These are phyloP conservation scores for Volvariella surrecta DNA, from an alignment of 1,284 basidiomycete genomes.

Conservation along the genomic window DNA sequence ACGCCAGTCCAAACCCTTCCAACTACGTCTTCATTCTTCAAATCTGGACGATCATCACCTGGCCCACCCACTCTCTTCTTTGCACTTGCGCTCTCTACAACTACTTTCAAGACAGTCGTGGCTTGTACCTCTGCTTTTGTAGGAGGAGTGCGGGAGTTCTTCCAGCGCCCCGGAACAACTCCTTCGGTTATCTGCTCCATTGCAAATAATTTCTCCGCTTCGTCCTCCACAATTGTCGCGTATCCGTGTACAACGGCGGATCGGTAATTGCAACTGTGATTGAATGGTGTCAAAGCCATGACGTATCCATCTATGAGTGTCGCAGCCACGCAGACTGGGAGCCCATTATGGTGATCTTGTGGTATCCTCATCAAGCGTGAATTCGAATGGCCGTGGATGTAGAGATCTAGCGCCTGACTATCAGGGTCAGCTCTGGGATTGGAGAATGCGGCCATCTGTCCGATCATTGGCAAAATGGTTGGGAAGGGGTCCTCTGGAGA, in stretches of 20 bases:
- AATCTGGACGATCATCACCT: constrained; percentile 15
- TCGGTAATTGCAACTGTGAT: constrained; percentile 19
- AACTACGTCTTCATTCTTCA: constrained; percentile 11
- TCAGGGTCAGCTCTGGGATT: constrained; percentile 6
- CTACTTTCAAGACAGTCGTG: constrained; percentile 15
- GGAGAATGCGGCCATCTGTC: constrained; percentile 13
- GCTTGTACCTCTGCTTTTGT: constrained; percentile 15
- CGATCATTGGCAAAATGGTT: constrained; percentile 18
- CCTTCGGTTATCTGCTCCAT: constrained; percentile 14
- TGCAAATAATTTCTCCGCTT: constrained; percentile 15
- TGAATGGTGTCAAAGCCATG: constrained; percentile 17
- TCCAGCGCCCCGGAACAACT: constrained; percentile 14
- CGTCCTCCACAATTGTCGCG: constrained; percentile 11
- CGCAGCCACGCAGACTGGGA: constrained; percentile 17
- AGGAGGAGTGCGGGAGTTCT: constrained; percentile 15
- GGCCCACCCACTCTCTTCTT: constrained; percentile 14
- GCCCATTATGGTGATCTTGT: constrained; percentile 9
- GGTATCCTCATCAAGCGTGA: constrained; percentile 16
- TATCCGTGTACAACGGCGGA: constrained; percentile 17
- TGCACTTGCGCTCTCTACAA: constrained; percentile 17
- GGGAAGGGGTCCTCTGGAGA: constrained; percentile 17
- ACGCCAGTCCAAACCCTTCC: constrained; percentile 17
- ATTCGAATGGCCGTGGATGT: constrained; percentile 15
- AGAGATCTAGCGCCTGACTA: constrained; percentile 9
- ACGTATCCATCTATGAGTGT: constrained; percentile 17